phyloP scores from a whole-genome alignment of 2,329 filamentous ascomycete genomes.

The Venturia asperata region DNA sequence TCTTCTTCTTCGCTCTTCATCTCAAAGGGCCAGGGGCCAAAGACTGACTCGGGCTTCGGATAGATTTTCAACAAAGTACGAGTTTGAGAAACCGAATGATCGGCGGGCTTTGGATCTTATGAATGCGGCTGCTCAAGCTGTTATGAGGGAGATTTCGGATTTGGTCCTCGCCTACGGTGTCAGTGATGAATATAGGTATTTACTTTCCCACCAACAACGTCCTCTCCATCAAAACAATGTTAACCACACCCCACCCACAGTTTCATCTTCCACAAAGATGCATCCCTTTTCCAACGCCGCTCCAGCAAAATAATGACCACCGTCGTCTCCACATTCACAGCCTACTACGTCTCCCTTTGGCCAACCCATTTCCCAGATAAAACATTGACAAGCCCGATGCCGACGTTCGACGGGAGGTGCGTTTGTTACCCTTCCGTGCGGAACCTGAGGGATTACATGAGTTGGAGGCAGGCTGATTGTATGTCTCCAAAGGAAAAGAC shows the following conservation, averaged over 20 bases:
- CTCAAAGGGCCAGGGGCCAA: too few relatives aligned
- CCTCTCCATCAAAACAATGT: too few relatives aligned
- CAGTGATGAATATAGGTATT: slow-evolving; percentile 91
- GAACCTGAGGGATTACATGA: slow-evolving; percentile 89
- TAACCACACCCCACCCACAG: slow-evolving; percentile 41
- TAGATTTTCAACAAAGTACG: slow-evolving; percentile 75
- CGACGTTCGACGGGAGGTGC: slow-evolving; percentile 86
- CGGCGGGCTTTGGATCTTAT: slow-evolving; percentile 79
- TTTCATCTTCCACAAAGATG: slow-evolving; percentile 82
- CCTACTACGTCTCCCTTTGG: slow-evolving; percentile 83
- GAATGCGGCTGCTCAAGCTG: slow-evolving; percentile 83
- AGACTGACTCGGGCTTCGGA: too few relatives aligned
- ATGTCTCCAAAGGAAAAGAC: slow-evolving; percentile 29
- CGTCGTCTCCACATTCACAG: slow-evolving; percentile 86
- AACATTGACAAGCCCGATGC: slow-evolving; percentile 64
- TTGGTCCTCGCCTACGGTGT: slow-evolving; percentile 84
- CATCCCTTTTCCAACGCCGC: slow-evolving; percentile 76
- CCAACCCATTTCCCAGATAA: slow-evolving; percentile 63
- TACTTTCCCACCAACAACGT: too few relatives aligned
- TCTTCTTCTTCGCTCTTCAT: too few relatives aligned
- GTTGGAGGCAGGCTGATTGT: slow-evolving; percentile 97
- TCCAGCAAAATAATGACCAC: slow-evolving; percentile 86
- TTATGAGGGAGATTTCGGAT: slow-evolving; percentile 77
- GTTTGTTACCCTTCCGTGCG: slow-evolving; percentile 78
- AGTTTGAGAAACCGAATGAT: slow-evolving; percentile 90